phyloP scores from a whole-genome alignment of 805 yeast species.

The Wickerhamomyces hampshirensis region DNA sequence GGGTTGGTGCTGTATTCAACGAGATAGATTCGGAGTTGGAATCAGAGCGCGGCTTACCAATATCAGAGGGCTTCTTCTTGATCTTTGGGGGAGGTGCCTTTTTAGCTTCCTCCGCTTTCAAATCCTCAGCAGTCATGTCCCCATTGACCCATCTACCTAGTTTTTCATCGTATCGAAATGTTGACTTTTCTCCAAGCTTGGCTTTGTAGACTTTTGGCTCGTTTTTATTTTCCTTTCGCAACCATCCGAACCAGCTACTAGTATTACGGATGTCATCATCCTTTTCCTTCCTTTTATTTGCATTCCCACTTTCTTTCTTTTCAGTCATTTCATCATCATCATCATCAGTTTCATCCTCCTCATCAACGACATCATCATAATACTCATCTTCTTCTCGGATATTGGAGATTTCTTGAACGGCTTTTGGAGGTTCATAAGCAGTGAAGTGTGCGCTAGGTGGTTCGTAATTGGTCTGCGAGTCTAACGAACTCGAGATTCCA shows the following conservation, averaged over 20 bases:
- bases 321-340: conserved; percentile 22
- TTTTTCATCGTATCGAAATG: conserved; percentile 76
- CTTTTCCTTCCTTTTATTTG: conserved; percentile 16
- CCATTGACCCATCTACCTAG: conserved; percentile 84
- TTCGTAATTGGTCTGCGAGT: conserved; percentile 6
- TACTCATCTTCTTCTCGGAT: conserved; percentile 38
- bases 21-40: conserved; percentile 23
- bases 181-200: conserved; percentile 74
- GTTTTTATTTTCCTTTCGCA: conserved; percentile 47
- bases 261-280: conserved; percentile 6
- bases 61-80: conserved; percentile 29
- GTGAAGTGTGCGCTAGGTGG: conserved; percentile 25
- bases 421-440: conserved; percentile 23
- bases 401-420: conserved; percentile 12
- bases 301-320: conserved; percentile 19
- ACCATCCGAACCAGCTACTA: conserved; percentile 57
- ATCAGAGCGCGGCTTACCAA: conserved; percentile 36
- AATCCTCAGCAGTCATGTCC: conserved; percentile 61
- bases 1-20: conserved; percentile 15
- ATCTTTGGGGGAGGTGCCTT: conserved; percentile 64
- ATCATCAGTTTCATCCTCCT: conserved; percentile 34
- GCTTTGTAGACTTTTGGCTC: conserved; percentile 79
- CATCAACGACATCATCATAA: conserved; percentile 39
- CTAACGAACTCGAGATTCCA: conserved; percentile 6
- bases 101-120: conserved; percentile 28